These are phyloP conservation scores for Xylaria flabelliformis DNA, from an alignment of 495 filamentous ascomycete species.

Conservation along the genomic window DNA sequence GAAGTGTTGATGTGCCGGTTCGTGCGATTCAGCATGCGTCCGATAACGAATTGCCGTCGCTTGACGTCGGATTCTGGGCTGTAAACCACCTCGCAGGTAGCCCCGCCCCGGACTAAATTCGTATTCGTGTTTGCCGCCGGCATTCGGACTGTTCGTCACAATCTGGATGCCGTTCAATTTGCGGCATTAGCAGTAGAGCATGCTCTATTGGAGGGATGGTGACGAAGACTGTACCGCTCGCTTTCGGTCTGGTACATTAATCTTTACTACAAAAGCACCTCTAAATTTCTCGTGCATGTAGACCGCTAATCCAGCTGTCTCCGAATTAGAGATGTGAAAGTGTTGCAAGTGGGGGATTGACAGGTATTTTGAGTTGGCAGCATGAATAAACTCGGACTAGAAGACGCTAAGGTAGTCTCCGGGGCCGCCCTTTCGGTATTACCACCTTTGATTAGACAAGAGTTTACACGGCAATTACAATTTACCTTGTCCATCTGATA, in stretches of 20 bases:
- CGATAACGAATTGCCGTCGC: slow-evolving; percentile 17
- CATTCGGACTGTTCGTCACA: slow-evolving; percentile 10
- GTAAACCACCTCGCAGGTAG: neutral
- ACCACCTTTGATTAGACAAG: slow-evolving; percentile 8
- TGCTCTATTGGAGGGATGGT: neutral
- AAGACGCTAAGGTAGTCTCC: slow-evolving; percentile 16
- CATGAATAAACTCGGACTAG: slow-evolving; percentile 15
- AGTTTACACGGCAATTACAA: neutral
- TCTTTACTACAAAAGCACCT: neutral
- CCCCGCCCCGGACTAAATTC: slow-evolving; percentile 12
- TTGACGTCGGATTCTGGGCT: slow-evolving; percentile 12
- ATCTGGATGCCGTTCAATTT: neutral
- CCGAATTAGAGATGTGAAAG: neutral
- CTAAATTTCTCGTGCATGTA: neutral
- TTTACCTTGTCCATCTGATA: slow-evolving; percentile 1
- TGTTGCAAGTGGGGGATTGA: neutral
- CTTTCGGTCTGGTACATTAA: neutral
- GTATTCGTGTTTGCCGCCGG: slow-evolving; percentile 28
- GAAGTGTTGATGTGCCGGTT: slow-evolving; percentile 6
- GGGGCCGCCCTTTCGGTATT: slow-evolving; percentile 17
- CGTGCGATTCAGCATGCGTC: neutral
- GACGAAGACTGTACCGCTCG: neutral
- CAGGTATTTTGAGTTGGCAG: slow-evolving; percentile 17
- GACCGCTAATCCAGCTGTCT: neutral
- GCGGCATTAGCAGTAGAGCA: neutral